phyloP scores from a whole-genome alignment of 495 filamentous ascomycete species.

The Stereocaulon alpinum region DNA sequence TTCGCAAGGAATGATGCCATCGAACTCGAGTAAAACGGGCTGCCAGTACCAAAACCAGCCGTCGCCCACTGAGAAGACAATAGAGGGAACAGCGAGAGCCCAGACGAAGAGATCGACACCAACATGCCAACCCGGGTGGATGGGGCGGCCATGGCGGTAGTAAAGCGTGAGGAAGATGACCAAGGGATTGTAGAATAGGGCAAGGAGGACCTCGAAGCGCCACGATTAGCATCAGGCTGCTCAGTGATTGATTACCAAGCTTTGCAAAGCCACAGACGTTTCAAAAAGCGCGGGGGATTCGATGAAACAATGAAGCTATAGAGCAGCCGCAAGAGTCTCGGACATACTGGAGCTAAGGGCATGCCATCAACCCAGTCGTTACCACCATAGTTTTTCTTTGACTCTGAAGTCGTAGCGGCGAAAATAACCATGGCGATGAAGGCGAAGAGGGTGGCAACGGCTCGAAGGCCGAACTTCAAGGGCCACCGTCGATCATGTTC shows the following conservation, averaged over 20 bases:
- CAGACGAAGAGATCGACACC: conserved; percentile 21
- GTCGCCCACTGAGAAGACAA: conserved; percentile 21
- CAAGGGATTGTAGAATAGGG: conserved; percentile 20
- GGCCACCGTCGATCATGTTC: conserved; percentile 20
- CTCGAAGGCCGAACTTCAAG: conserved; percentile 19
- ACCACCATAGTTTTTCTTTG: conserved; percentile 16
- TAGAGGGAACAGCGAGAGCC: conserved; percentile 19
- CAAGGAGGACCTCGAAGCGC: conserved; percentile 18
- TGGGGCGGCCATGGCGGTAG: conserved; percentile 13
- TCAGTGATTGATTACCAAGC: not conserved
- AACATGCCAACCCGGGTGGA: conserved; percentile 21
- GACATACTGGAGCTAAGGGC: conserved; percentile 21
- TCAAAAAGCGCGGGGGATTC: not conserved
- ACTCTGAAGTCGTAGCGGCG: conserved; percentile 14
- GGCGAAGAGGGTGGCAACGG: conserved; percentile 18
- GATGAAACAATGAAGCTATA: not conserved
- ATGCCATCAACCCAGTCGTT: conserved; percentile 24
- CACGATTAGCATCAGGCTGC: not conserved
- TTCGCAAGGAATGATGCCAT: conserved; percentile 15
- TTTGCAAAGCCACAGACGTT: not conserved
- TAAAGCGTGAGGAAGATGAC: conserved; percentile 18
- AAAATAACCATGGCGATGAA: conserved; percentile 23
- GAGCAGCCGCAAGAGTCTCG: not conserved
- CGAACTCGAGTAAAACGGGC: conserved; percentile 13
- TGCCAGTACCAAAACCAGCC: conserved; percentile 25